phyloP scores from a whole-genome alignment of 805 yeast species.

The Henningerozyma blattae region DNA sequence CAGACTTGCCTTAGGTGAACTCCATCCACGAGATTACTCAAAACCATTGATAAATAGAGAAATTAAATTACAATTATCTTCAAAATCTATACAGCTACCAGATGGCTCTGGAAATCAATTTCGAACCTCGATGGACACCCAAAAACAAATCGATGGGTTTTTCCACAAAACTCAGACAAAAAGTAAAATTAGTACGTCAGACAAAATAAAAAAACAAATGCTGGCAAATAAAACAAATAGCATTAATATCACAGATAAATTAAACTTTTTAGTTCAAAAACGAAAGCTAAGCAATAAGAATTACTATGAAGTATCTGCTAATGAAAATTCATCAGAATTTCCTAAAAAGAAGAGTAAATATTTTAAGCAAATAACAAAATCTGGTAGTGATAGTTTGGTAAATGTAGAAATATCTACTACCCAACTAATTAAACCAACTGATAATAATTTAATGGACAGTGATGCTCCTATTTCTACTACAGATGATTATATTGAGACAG shows the following conservation, averaged over 20 bases:
- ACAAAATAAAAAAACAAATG: neutral
- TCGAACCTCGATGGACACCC: neutral
- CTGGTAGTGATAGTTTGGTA: no score
- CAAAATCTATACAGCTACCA: conserved; percentile 11
- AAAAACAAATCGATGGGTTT: conserved; percentile 12
- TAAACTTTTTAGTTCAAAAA: conserved; percentile 11
- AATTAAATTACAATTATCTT: conserved; percentile 14
- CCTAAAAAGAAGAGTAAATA: conserved; percentile 3
- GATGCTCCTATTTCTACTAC: no score
- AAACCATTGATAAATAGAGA: conserved; percentile 26
- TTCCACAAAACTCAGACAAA: conserved; percentile 6
- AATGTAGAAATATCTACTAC: no score
- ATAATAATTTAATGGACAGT: no score
- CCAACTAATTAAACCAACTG: no score
- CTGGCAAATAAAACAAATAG: neutral
- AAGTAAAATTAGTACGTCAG: neutral
- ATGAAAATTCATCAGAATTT: no score
- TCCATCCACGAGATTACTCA: conserved; percentile 43
- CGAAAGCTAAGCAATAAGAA: conserved; percentile 10
- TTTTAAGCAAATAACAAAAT: neutral
- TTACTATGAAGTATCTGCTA: no score
- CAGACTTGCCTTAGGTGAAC: conserved; percentile 48
- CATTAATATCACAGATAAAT: conserved; percentile 8
- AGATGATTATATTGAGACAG: conserved; percentile 14
- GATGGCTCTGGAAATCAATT: neutral